A percentile compares a stretch with the other conserved stretches of the same genome.
phyloP scores from a whole-genome alignment of 805 yeast species.

The Tetrapisispora fleetii region DNA sequence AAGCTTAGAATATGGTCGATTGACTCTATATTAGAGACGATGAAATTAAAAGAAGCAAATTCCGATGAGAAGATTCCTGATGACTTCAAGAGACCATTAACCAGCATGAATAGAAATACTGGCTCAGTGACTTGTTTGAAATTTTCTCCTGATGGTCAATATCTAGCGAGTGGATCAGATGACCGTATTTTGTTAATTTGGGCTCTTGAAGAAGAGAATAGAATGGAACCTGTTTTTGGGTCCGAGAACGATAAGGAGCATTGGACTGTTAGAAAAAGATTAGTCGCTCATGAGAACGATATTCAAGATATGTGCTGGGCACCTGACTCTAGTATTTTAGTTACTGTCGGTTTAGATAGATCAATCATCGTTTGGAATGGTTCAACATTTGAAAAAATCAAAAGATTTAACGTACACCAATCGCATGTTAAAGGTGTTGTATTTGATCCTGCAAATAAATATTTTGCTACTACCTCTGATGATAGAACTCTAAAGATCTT shows the following conservation, averaged over 20 bases:
- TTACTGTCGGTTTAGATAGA: constrained; percentile 90
- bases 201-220: constrained; percentile 71
- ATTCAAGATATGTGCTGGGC: constrained; percentile 98
- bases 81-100: constrained; percentile 44
- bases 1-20: constrained; percentile 84
- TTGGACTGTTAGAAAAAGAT: constrained; percentile 87
- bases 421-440: constrained; percentile 94
- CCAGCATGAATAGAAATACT: constrained; percentile 89
- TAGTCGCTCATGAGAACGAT: constrained; percentile 96
- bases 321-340: constrained; percentile 83
- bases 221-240: constrained; percentile 48
- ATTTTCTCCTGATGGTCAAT: constrained; percentile 87
- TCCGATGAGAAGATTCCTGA: constrained; percentile 6
- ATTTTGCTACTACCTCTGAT: constrained; percentile 94
- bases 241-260: constrained; percentile 72
- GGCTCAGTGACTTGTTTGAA: constrained; percentile 94
- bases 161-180: constrained; percentile 90
- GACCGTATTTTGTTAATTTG: constrained; percentile 85
- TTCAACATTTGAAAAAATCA: constrained; percentile 72
- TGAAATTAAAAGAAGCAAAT: constrained; percentile 5
- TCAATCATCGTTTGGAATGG: constrained; percentile 93
- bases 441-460: constrained; percentile 96
- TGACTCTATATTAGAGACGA: constrained; percentile 39
- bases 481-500: constrained; percentile 86
- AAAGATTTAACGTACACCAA: constrained; percentile 85